Conservation (phyloP, 257 asterid species). For the Apocynum venetum region DNA sequence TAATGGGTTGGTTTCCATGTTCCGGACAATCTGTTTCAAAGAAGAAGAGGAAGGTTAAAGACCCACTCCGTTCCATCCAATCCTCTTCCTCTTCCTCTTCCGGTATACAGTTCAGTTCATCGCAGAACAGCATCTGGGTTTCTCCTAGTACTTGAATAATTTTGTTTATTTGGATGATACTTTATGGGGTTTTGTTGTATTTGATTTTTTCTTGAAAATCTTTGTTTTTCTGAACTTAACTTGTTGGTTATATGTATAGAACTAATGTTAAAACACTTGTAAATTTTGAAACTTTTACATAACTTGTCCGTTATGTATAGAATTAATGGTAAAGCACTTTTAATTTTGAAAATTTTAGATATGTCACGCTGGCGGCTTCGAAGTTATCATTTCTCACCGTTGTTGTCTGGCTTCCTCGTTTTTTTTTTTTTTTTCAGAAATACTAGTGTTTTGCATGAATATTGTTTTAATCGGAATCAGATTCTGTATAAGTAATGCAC, state of each 20-base stretch:
- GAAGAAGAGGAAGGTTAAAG: constrained; percentile 25
- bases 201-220: not conserved
- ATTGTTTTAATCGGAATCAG: not conserved
- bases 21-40: constrained; percentile 21
- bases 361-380: not conserved
- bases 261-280: not conserved
- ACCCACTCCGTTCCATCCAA: constrained; percentile 17
- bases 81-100: constrained; percentile 10
- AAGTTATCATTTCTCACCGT: not conserved
- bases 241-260: not conserved
- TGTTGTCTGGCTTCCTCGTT: not conserved
- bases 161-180: not conserved
- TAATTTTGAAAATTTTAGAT: too few relatives aligned
- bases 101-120: not conserved
- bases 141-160: too few relatives aligned
- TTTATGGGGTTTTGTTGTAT: not conserved
- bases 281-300: not conserved
- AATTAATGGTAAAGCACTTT: not conserved
- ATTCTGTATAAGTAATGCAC: not conserved
- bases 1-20: constrained; percentile 31
- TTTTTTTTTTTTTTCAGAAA: not conserved
- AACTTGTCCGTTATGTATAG: too few relatives aligned
- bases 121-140: not conserved
- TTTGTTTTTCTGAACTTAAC: not conserved
- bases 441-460: not conserved